Conservation (phyloP, 2,329 filamentous ascomycete species). For the Chaetomium olivaceum region DNA sequence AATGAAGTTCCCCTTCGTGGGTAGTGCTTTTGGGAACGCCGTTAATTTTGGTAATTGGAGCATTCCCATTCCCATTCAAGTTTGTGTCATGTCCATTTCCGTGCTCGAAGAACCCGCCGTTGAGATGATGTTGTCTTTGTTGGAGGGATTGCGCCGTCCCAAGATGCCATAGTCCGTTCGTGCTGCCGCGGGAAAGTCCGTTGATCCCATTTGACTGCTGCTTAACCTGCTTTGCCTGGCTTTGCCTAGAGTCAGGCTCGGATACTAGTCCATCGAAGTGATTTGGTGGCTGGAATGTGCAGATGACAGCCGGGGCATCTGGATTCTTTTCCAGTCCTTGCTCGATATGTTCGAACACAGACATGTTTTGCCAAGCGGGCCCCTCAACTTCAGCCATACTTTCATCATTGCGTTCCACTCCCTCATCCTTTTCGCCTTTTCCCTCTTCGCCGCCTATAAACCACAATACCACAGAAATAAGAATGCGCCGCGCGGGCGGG, state of each 20-base stretch:
- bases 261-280: neutral
- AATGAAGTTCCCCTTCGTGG: too few species aligned
- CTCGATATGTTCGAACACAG: neutral
- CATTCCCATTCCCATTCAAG: too few species aligned
- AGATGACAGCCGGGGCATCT: neutral
- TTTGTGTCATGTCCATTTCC: neutral
- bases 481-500: too few species aligned
- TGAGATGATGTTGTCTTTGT: too few species aligned
- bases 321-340: neutral
- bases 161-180: too few species aligned
- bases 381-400: neutral
- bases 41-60: too few species aligned
- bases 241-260: neutral
- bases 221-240: neutral
- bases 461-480: too few species aligned
- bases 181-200: too few species aligned
- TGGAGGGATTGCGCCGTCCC: too few species aligned
- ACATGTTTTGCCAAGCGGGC: neutral
- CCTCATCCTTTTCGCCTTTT: neutral
- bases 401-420: neutral
- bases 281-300: neutral
- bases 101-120: neutral
- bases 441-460: neutral
- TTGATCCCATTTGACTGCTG: neutral
- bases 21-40: too few species aligned